Evolutionary conservation across 2,329 filamentous ascomycete species (phyloP), one percentile per base, ranked within the genome.

Genomic region (Neonectria hederae): DNA sequence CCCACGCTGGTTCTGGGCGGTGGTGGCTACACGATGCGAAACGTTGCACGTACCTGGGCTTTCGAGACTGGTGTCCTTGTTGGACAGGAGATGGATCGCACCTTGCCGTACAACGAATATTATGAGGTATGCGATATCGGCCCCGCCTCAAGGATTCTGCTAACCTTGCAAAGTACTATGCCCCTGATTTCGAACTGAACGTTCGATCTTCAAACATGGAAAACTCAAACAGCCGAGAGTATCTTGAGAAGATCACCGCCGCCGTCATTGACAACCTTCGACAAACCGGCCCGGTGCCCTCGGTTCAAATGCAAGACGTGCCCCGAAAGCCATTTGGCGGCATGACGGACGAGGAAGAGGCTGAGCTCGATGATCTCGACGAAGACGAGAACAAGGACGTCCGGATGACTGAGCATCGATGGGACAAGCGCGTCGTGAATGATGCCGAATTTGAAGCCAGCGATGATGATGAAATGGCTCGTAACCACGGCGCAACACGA

Each of bases 41-140:
- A 99, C 70, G 96, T 99, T 11, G 95, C 96, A 19, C 92, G 96
- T 54, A 96, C 95, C 5, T 99, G 96, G 96, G 94, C 94, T 7
- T 97, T 95, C 77, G 96, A 99, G 81, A 99, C 96, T 1, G 95
- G 95, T 69, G 87, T 94, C 63, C 86, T 98, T 9, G 92, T 97
- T 21, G 92, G 92, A 28, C 89, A 94, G 65, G 86, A 92, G 30
- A 92, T 98, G 86, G 86, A 89, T 11, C 86, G 91, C 5, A 90
- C 92, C n/a, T 84, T 98, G 43, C 95, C 95, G 0, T 98, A 94
- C 79, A 98, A 97, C 68, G 95, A 98, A 82, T 98, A 98, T 79
- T 98, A 98, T 76, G 88, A 90, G 76, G 88, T 89, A 80, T 76
- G 83, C 74, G 78, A 75, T 80, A 72, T 35, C 2, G 10, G 5